phyloP scores from a whole-genome alignment of 371 early-diverging fungal species.

The Spiromyces aspiralis region DNA sequence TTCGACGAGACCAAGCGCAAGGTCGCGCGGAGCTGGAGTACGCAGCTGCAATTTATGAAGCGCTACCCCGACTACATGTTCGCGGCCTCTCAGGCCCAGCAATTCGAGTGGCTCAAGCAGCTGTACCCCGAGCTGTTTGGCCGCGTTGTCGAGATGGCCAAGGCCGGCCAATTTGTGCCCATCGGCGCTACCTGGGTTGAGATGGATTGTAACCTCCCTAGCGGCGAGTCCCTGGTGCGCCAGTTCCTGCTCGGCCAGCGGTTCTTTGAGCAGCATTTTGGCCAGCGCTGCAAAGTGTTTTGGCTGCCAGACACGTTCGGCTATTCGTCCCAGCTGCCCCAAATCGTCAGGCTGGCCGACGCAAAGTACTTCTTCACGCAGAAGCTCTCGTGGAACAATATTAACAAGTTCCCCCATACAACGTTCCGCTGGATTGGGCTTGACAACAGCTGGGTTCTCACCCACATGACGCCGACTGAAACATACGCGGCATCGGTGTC shows the following conservation, averaged over 20 bases:
- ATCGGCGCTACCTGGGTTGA: slow-evolving; percentile 97
- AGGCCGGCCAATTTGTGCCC: slow-evolving; percentile 74
- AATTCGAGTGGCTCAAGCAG: slow-evolving; percentile 80
- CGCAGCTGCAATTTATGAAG: slow-evolving; percentile 72
- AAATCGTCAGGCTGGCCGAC: slow-evolving; percentile 65
- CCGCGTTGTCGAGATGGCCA: slow-evolving; percentile 48
- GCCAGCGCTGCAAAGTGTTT: slow-evolving; percentile 58
- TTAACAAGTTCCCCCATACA: slow-evolving; percentile 93
- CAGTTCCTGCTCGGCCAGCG: slow-evolving; percentile 89
- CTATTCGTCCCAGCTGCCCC: slow-evolving; percentile 69
- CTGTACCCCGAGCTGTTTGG: slow-evolving; percentile 71
- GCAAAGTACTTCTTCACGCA: slow-evolving; percentile 94
- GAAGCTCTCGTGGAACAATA: slow-evolving; percentile 95
- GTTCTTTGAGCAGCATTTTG: slow-evolving; percentile 74
- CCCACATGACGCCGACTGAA: slow-evolving; percentile 73
- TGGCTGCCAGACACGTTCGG: slow-evolving; percentile 94
- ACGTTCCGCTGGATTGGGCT: slow-evolving; percentile 77
- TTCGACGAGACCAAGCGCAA: slow-evolving; percentile 94
- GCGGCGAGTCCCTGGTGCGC: slow-evolving; percentile 83
- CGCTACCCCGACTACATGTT: slow-evolving; percentile 76
- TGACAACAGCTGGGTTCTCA: slow-evolving; percentile 52
- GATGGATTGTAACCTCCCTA: slow-evolving; percentile 94
- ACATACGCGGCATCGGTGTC: slow-evolving; percentile 52
- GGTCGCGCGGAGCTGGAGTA: slow-evolving; percentile 80
- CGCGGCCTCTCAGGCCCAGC: slow-evolving; percentile 88